A percentile compares a stretch with the other conserved stretches of the same genome.
Evolutionary conservation across 768 basidiomycete species (phyloP).

Genomic region (Boletus speciosus): DNA sequence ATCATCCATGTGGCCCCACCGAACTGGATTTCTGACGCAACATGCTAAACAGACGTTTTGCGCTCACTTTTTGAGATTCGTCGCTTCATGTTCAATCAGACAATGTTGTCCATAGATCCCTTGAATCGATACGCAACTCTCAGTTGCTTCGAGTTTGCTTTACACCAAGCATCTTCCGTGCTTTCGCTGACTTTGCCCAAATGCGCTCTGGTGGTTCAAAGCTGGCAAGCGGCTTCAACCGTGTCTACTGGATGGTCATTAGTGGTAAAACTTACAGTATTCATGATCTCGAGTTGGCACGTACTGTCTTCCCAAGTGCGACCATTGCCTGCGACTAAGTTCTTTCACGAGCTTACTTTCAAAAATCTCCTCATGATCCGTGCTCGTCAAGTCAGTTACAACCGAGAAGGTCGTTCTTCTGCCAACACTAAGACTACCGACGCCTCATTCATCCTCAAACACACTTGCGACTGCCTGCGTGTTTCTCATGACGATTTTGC

Average conservation of each 20-base stretch:
- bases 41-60: conserved; percentile 23
- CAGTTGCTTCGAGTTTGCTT: conserved; percentile 29
- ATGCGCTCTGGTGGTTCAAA: conserved; percentile 16
- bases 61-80: conserved; percentile 31
- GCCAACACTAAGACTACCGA: conserved; percentile 15
- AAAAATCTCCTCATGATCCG: background rate
- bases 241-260: conserved; percentile 34
- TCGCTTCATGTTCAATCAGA: conserved; percentile 33
- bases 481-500: conserved; percentile 18
- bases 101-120: conserved; percentile 30
- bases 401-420: conserved; percentile 29
- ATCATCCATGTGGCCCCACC: conserved; percentile 7
- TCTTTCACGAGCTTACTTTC: background rate
- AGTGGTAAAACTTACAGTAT: conserved; percentile 27
- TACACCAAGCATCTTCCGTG: conserved; percentile 29
- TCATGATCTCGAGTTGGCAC: conserved; percentile 27
- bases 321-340: conserved; percentile 32
- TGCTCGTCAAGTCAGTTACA: conserved; percentile 25
- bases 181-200: conserved; percentile 28
- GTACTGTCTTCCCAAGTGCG: conserved; percentile 20
- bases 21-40: background rate
- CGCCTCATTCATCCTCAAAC: conserved; percentile 21
- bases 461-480: conserved; percentile 21
- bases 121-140: conserved; percentile 18
- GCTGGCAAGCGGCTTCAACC: conserved; percentile 21